These are phyloP conservation scores for Aquanectria penicillioides DNA, from an alignment of 2,329 filamentous ascomycete genomes.

Conservation along the genomic window DNA sequence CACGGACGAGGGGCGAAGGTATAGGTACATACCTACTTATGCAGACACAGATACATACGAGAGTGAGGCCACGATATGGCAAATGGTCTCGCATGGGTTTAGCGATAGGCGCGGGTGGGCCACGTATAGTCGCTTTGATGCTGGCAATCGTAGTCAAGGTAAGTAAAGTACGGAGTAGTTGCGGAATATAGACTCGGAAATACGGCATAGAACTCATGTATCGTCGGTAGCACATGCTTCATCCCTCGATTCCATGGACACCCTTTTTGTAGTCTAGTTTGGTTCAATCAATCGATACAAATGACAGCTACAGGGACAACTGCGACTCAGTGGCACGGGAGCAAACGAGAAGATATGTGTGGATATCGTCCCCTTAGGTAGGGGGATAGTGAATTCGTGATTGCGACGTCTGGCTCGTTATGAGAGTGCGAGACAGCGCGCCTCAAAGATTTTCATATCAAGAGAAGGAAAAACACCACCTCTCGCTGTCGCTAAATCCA, in stretches of 20 bases:
- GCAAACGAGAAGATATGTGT: background rate
- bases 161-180: background rate
- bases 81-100: too few species aligned
- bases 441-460: constrained; percentile 27
- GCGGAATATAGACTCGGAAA: too few species aligned
- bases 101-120: too few species aligned
- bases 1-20: background rate
- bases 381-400: constrained; percentile 16
- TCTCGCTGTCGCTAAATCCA: constrained; percentile 33
- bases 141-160: too few species aligned
- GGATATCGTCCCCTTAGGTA: constrained; percentile 8
- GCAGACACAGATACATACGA: background rate
- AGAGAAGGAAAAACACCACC: constrained; percentile 32
- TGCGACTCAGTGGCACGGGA: background rate
- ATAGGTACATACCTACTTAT: background rate
- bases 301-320: background rate
- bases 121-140: too few species aligned
- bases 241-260: too few species aligned
- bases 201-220: too few species aligned
- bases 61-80: background rate
- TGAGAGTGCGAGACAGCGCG: constrained; percentile 22
- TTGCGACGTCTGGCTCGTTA: constrained; percentile 32
- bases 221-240: too few species aligned
- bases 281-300: too few species aligned
- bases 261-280: too few species aligned